These are phyloP conservation scores for Cucurbita pepo DNA, from an alignment of 306 rosid genomes.

Conservation along the genomic window DNA sequence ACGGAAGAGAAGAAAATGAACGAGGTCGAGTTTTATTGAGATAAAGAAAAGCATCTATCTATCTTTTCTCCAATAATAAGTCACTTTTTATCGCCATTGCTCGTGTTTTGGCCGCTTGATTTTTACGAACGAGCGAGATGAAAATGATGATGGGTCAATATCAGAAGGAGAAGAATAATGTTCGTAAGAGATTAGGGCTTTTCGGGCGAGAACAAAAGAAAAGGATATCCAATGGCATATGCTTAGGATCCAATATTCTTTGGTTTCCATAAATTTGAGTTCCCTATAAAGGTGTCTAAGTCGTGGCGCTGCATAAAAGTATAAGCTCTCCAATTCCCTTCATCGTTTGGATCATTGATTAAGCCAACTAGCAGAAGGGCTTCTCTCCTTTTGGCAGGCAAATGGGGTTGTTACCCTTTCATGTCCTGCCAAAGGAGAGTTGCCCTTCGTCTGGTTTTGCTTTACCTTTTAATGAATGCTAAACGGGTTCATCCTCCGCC, in stretches of 20 bases:
- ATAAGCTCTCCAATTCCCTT: neutral
- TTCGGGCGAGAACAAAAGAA: neutral
- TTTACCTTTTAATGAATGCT: constrained; percentile 6
- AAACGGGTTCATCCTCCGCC: too few relatives aligned
- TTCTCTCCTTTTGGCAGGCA: constrained; percentile 49
- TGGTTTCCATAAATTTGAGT: neutral
- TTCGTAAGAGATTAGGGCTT: neutral
- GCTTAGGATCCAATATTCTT: constrained; percentile 9
- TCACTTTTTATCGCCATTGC: neutral
- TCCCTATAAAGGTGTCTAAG: neutral
- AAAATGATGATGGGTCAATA: neutral
- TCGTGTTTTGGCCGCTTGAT: neutral
- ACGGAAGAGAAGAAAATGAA: constrained; percentile 4
- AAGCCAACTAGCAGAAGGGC: constrained; percentile 49
- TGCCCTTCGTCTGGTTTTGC: constrained; percentile 51
- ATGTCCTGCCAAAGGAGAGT: constrained; percentile 79
- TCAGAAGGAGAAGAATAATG: neutral
- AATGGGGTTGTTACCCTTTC: neutral
- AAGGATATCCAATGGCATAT: constrained; percentile 51
- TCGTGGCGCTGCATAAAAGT: neutral
- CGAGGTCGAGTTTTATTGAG: constrained; percentile 16
- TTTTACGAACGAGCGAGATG: neutral
- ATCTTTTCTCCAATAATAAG: neutral
- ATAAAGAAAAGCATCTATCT: constrained; percentile 21
- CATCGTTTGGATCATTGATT: neutral